These are phyloP conservation scores for Yarrowia sp. DNA, from an alignment of 805 yeast species.

Conservation along the genomic window DNA sequence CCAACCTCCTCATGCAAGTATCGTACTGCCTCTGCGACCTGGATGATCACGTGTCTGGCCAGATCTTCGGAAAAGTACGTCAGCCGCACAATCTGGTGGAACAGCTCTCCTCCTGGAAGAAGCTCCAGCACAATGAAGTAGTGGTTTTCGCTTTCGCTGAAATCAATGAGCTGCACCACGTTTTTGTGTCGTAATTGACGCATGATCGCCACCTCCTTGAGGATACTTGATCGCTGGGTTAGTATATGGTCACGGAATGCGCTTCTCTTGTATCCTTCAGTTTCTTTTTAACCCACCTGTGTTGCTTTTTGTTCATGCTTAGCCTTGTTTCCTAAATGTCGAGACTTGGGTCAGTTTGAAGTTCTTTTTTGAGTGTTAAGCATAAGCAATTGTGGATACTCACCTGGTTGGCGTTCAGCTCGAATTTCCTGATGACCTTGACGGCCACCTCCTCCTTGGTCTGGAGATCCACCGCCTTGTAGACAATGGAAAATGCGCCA, in stretches of 20 bases:
- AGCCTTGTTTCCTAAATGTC: conserved; percentile 23
- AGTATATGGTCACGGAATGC: conserved; percentile 1
- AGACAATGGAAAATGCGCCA: conserved; percentile 91
- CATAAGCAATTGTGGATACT: conserved; percentile 40
- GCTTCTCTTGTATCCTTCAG: not conserved
- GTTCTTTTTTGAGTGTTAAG: not conserved
- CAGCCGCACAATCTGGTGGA: conserved; percentile 77
- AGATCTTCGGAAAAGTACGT: conserved; percentile 79
- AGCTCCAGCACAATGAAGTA: conserved; percentile 73
- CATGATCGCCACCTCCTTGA: conserved; percentile 79
- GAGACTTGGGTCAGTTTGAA: conserved; percentile 19
- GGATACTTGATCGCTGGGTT: conserved; percentile 57
- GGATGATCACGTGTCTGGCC: conserved; percentile 73
- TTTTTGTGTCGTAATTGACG: conserved; percentile 66
- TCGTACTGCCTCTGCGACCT: conserved; percentile 72
- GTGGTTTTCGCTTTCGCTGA: conserved; percentile 58
- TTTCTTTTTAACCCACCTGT: conserved; percentile 15
- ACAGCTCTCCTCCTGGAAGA: conserved; percentile 79
- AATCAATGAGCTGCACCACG: conserved; percentile 62
- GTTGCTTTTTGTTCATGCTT: conserved; percentile 23
- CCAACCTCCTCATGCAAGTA: conserved; percentile 75
- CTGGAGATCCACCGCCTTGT: conserved; percentile 64
- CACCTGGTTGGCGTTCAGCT: conserved; percentile 53
- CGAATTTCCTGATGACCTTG: conserved; percentile 71
- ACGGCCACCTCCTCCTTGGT: conserved; percentile 66